Percentiles rank a stretch among this genome's conserved stretches.
phyloP scores from a whole-genome alignment of 2,329 filamentous ascomycete species.

The Thelonectria blattea region DNA sequence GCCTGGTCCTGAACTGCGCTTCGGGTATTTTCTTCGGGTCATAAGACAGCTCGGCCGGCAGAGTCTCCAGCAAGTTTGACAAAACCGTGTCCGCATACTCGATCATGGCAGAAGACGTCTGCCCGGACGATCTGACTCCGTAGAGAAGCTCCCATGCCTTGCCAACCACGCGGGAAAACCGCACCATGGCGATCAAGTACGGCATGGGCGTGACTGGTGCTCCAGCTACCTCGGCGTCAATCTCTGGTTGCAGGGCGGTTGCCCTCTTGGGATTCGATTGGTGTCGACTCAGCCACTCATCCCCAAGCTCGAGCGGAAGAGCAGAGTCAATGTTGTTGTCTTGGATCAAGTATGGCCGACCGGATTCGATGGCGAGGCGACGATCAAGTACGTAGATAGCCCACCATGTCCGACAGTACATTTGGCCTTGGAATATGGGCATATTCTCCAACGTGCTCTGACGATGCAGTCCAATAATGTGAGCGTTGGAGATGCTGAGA shows the following conservation, averaged over 20 bases:
- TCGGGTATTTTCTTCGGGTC: slow-evolving; percentile 11
- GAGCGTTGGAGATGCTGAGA: slow-evolving; percentile 21
- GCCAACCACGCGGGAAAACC: slow-evolving; percentile 24
- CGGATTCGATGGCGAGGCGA: slow-evolving; percentile 26
- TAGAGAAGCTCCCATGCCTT: slow-evolving; percentile 30
- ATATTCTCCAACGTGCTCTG: slow-evolving; percentile 22
- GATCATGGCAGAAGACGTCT: slow-evolving; percentile 20
- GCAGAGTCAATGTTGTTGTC: slow-evolving; percentile 26
- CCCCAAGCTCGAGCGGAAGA: slow-evolving; percentile 22
- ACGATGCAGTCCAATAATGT: slow-evolving; percentile 26
- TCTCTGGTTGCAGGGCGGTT: slow-evolving; percentile 8
- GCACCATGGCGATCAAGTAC: slow-evolving; percentile 24
- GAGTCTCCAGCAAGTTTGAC: slow-evolving; percentile 16
- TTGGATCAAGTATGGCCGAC: slow-evolving; percentile 27
- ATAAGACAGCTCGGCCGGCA: slow-evolving; percentile 12
- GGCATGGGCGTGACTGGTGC: slow-evolving; percentile 18
- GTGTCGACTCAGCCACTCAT: slow-evolving; percentile 25
- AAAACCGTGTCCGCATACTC: slow-evolving; percentile 24
- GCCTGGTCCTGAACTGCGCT: slow-evolving; percentile 17
- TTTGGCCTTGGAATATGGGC: slow-evolving; percentile 23
- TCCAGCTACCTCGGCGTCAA: slow-evolving; percentile 9
- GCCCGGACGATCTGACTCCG: slow-evolving; percentile 17
- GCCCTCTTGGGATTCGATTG: slow-evolving; percentile 2
- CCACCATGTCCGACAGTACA: slow-evolving; percentile 28
- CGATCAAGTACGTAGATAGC: slow-evolving; percentile 24